Conservation (phyloP, 345 rosid genomes). For the Brassica juncea region DNA sequence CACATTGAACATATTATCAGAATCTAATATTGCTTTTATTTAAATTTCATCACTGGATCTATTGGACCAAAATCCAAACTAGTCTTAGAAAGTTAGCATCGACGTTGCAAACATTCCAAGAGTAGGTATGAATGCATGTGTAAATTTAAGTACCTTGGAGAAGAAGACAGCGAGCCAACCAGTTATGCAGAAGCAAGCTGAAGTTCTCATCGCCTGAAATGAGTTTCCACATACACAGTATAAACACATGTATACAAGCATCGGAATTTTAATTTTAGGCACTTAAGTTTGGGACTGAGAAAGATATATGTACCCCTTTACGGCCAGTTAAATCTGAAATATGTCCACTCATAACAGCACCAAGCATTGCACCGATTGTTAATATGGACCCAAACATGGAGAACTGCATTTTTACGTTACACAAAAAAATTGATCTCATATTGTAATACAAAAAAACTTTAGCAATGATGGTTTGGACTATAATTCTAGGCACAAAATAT, state of each 20-base stretch:
- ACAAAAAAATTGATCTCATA: background rate
- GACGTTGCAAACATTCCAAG: background rate
- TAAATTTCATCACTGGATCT: background rate
- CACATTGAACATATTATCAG: background rate
- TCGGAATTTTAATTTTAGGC: background rate
- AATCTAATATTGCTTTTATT: background rate
- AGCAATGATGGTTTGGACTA: background rate
- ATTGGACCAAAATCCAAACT: background rate
- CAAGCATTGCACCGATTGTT: slow-evolving; percentile 94
- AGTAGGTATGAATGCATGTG: background rate
- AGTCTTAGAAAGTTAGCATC: background rate
- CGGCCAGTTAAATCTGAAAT: slow-evolving; percentile 76
- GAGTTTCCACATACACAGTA: background rate
- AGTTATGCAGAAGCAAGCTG: slow-evolving; percentile 69
- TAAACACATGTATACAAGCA: background rate
- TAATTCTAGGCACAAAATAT: background rate
- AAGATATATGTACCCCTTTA: slow-evolving; percentile 76
- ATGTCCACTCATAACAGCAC: slow-evolving; percentile 80
- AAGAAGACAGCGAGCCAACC: slow-evolving; percentile 88
- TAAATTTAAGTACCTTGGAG: slow-evolving; percentile 46
- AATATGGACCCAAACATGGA: slow-evolving; percentile 92
- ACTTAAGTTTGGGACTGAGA: background rate
- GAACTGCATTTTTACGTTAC: slow-evolving; percentile 54
- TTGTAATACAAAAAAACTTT: background rate
- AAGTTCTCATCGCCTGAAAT: slow-evolving; percentile 81